Evolutionary conservation across 495 filamentous ascomycete genomes (phyloP).

Genomic region (Penicillium diatomitis): DNA sequence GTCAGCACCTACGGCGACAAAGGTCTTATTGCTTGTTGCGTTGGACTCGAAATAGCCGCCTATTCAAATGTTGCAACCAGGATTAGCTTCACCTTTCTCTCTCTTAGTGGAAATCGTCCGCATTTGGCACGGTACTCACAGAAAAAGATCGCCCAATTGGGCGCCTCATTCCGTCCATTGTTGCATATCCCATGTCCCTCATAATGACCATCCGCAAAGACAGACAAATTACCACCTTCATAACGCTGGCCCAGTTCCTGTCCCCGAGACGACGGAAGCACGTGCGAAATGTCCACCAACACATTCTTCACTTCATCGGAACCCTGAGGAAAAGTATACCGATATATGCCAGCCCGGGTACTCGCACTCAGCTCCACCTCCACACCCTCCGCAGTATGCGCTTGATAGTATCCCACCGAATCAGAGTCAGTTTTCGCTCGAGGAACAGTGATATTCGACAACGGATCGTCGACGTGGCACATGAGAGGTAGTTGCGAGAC

Average conservation of each 20-base stretch:
- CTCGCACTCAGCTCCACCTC: slow-evolving; percentile 52
- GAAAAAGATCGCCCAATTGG: slow-evolving; percentile 58
- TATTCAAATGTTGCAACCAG: background rate
- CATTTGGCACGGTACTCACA: slow-evolving; percentile 26
- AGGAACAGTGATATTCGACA: slow-evolving; percentile 45
- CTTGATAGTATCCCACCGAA: slow-evolving; percentile 57
- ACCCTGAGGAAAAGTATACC: slow-evolving; percentile 47
- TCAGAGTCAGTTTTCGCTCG: slow-evolving; percentile 43
- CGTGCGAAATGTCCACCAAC: slow-evolving; percentile 63
- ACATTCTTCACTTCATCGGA: slow-evolving; percentile 30
- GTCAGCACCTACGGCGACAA: slow-evolving; percentile 16
- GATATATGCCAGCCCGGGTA: slow-evolving; percentile 53
- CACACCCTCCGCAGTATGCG: slow-evolving; percentile 43
- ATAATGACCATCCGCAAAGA: slow-evolving; percentile 46
- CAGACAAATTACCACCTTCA: slow-evolving; percentile 50
- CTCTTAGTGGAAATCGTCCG: too few species aligned
- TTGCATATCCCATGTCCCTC: slow-evolving; percentile 57
- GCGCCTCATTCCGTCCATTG: slow-evolving; percentile 52
- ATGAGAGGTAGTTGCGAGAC: slow-evolving; percentile 57
- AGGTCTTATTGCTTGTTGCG: slow-evolving; percentile 26
- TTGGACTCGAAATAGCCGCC: slow-evolving; percentile 49
- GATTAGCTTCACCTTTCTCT: too few species aligned
- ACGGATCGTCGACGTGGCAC: slow-evolving; percentile 44
- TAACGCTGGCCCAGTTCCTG: slow-evolving; percentile 56
- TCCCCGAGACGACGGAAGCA: slow-evolving; percentile 53